Percentiles rank a stretch among this genome's conserved stretches.
Evolutionary conservation across 495 filamentous ascomycete genomes (phyloP).

Genomic region (Cercophora sp.): DNA sequence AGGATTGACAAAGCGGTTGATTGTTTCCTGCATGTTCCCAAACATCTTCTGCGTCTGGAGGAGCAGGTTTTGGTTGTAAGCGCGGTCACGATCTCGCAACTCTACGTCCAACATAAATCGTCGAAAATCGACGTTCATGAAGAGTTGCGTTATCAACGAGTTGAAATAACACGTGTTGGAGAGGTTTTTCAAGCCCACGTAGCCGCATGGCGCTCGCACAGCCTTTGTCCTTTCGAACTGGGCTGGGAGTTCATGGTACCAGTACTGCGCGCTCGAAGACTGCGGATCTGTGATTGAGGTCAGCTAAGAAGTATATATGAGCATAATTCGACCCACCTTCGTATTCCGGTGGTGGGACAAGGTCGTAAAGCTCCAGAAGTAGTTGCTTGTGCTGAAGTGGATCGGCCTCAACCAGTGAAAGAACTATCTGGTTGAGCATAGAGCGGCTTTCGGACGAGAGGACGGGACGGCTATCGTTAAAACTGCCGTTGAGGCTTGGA

Average conservation of each 20-base stretch:
- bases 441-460: constrained; percentile 56
- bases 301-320: too few relatives aligned
- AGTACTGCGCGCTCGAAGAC: too few relatives aligned
- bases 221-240: constrained; percentile 62
- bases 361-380: constrained; percentile 48
- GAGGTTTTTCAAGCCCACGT: constrained; percentile 81
- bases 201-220: constrained; percentile 70
- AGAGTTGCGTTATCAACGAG: constrained; percentile 90
- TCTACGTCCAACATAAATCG: constrained; percentile 68
- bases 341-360: constrained; percentile 39
- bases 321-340: constrained; percentile 34
- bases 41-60: constrained; percentile 77
- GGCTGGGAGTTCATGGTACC: constrained; percentile 54
- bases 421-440: constrained; percentile 61
- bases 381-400: constrained; percentile 44
- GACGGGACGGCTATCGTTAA: too few relatives aligned
- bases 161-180: constrained; percentile 98
- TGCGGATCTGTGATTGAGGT: neutral
- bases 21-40: constrained; percentile 77
- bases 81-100: constrained; percentile 53
- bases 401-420: constrained; percentile 55
- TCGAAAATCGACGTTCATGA: constrained; percentile 90
- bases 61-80: constrained; percentile 63
- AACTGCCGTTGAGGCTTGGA: constrained; percentile 52
- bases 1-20: constrained; percentile 67